phyloP scores from a whole-genome alignment of 2,329 filamentous ascomycete species.

The Colletotrichum sp. region DNA sequence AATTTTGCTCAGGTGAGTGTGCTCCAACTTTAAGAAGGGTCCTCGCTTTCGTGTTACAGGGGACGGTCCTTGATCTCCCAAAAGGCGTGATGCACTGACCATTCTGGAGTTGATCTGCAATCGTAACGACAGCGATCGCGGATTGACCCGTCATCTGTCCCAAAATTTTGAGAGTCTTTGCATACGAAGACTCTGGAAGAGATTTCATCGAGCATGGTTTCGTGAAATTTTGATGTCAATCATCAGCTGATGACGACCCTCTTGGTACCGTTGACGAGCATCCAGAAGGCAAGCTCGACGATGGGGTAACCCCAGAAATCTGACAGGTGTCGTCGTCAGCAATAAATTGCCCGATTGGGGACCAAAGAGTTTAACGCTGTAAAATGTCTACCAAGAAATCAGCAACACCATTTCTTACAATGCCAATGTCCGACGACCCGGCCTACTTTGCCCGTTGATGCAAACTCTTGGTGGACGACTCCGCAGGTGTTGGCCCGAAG shows the following conservation, averaged over 20 bases:
- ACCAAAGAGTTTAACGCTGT: not conserved
- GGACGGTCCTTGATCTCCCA: not conserved
- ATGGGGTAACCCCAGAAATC: not conserved
- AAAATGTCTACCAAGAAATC: not conserved
- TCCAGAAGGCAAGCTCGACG: not conserved
- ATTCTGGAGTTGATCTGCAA: not conserved
- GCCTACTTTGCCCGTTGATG: constrained; percentile 6
- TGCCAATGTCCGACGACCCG: not conserved
- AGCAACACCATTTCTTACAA: not conserved
- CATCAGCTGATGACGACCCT: not conserved
- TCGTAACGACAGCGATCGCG: not conserved
- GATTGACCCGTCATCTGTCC: not conserved
- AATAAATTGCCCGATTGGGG: not conserved
- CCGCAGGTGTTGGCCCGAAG: not conserved
- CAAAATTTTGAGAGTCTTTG: not conserved
- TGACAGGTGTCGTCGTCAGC: not conserved
- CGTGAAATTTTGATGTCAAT: not conserved
- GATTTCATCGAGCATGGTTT: not conserved
- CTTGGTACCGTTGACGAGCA: not conserved
- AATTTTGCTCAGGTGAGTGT: not conserved
- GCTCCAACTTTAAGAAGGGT: not conserved
- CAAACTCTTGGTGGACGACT: not conserved
- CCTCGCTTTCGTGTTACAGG: not conserved
- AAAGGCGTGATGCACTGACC: not conserved
- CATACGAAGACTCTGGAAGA: not conserved